phyloP scores from a whole-genome alignment of 2,329 filamentous ascomycete genomes.

The Aplosporella prunicola region DNA sequence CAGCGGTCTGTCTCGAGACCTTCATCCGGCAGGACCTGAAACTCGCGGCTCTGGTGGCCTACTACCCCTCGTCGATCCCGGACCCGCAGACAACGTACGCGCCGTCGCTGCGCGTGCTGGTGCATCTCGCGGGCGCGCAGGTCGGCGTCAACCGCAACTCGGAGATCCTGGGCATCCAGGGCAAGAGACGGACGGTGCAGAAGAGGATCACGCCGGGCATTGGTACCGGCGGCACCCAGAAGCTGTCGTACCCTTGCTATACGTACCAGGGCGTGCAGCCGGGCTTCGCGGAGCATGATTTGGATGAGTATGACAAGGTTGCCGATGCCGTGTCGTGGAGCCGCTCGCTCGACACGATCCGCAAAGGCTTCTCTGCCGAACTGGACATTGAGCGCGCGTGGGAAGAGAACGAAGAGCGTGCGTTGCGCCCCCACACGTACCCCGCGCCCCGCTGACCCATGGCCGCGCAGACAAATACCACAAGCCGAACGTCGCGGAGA shows the following conservation, averaged over 20 bases:
- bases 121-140: slow-evolving; percentile 46
- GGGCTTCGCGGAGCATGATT: slow-evolving; percentile 62
- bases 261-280: slow-evolving; percentile 47
- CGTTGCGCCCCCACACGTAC: background rate
- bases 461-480: slow-evolving; percentile 31
- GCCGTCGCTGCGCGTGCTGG: slow-evolving; percentile 39
- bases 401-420: slow-evolving; percentile 33
- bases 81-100: slow-evolving; percentile 38
- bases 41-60: slow-evolving; percentile 51
- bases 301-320: slow-evolving; percentile 58
- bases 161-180: slow-evolving; percentile 45
- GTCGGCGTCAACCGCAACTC: slow-evolving; percentile 42
- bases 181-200: slow-evolving; percentile 38
- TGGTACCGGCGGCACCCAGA: slow-evolving; percentile 38
- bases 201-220: slow-evolving; percentile 43
- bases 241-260: slow-evolving; percentile 39
- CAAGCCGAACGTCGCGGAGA: slow-evolving; percentile 26
- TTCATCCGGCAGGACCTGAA: slow-evolving; percentile 42
- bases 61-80: slow-evolving; percentile 53
- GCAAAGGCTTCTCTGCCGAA: slow-evolving; percentile 49
- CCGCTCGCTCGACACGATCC: slow-evolving; percentile 51
- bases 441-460: background rate
- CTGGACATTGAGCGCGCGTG: slow-evolving; percentile 36
- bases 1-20: slow-evolving; percentile 49
- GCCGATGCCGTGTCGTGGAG: slow-evolving; percentile 59